Base-by-base conservation (phyloP, 371 early-diverging fungal species). In the Mucor irregularis region DNA sequence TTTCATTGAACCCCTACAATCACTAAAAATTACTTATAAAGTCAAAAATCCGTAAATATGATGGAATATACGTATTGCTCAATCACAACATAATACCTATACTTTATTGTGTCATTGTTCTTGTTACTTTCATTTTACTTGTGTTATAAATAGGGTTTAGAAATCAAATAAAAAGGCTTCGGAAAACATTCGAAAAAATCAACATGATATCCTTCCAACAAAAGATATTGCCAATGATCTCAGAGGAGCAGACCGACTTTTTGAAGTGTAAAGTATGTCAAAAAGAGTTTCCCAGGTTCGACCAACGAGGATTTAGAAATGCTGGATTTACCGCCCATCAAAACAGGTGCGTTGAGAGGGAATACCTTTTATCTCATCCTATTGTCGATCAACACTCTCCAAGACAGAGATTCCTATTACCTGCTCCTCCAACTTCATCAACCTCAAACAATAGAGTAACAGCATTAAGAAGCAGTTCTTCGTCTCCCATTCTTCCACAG, bases 251-350 rank as follows among this genome's bases (percentile, higher is more conserved):
- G 11, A 26, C 25, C 24, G n/a, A 29, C 5, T 17, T 31, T 17
- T 19, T 64, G 22, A 34, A 50, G 25, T 76, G 77, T 30, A 48
- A 26, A 17, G 30, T 73, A 1, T 73, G 74, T 31, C 49, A 61
- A 42, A 70, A 67, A 45, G 47, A 66, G 39, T 71, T 76, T 29
- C 52, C 61, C 2, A 66, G 58, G 43, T 67, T 39, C 47, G 74
- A 76, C 38, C 74, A 76, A 47, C 65, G 77, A 19, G 74, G 74
- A 9, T 76, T 66, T 35, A 50, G 71, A 19, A 76, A 76, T 39
- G 53, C 71, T 10, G 77, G 77, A 0, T 73, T 70, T 28, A 73
- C 71, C 0, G 62, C 71, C 13, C 77, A 73, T 53, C 71, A 71
- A 28, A 76, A 71, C 19, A 56, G 68, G 17, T 76, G 71, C 31